These are phyloP conservation scores for Oenanthe sinensis DNA, from an alignment of 129 eudicot species.

Conservation along the genomic window DNA sequence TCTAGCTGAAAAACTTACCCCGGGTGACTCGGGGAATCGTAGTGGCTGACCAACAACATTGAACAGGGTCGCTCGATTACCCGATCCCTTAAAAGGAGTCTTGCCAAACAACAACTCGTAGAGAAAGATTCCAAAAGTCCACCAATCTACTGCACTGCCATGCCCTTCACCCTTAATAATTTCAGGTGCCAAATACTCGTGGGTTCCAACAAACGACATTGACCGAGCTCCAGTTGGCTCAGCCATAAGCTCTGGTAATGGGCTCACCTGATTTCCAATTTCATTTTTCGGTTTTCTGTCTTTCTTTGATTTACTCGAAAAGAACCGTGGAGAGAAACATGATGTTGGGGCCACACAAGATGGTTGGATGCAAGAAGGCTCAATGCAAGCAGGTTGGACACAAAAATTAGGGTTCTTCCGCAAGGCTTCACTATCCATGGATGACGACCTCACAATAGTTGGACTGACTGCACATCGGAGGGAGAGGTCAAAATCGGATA, in stretches of 20 bases:
- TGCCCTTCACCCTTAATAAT: conserved; percentile 93
- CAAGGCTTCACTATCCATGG: conserved; percentile 36
- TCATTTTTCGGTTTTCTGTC: conserved; percentile 58
- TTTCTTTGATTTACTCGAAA: conserved; percentile 67
- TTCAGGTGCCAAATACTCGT: conserved; percentile 85
- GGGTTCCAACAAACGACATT: conserved; percentile 92
- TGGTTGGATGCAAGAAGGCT: conserved; percentile 81
- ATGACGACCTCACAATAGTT: conserved; percentile 57
- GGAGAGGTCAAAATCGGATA: conserved; percentile 85
- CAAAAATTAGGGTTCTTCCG: conserved; percentile 48
- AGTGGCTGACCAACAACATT: conserved; percentile 83
- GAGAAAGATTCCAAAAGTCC: conserved; percentile 83
- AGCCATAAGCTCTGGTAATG: conserved; percentile 87
- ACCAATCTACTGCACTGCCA: conserved; percentile 97
- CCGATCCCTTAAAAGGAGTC: conserved; percentile 92
- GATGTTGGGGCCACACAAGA: conserved; percentile 75
- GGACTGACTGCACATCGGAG: conserved; percentile 84
- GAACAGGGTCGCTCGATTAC: conserved; percentile 73
- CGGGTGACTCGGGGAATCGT: conserved; percentile 78
- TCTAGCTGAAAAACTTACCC: conserved; percentile 68
- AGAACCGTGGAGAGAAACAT: conserved; percentile 71
- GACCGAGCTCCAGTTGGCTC: conserved; percentile 89
- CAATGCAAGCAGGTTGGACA: conserved; percentile 75
- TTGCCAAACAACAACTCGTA: conserved; percentile 73
- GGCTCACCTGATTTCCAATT: conserved; percentile 65